Evolutionary conservation across 257 asterid genomes (phyloP).

Genomic region (Schizonepeta tenuifolia): DNA sequence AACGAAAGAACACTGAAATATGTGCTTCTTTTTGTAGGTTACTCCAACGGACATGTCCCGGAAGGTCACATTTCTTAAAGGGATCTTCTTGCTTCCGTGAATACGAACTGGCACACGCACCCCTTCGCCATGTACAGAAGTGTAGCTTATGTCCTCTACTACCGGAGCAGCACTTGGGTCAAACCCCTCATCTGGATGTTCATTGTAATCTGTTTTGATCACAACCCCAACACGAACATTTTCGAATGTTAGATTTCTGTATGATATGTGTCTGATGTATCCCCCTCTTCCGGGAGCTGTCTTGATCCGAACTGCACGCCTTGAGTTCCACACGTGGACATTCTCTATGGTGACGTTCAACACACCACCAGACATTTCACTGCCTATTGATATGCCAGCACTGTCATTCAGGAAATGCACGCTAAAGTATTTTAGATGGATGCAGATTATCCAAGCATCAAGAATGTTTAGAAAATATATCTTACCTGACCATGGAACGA

Average conservation of each 20-base stretch:
- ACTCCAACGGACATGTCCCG: slow-evolving; percentile 78
- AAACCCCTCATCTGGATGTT: slow-evolving; percentile 74
- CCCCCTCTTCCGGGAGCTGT: slow-evolving; percentile 98
- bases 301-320: slow-evolving; percentile 91
- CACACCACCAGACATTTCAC: slow-evolving; percentile 98
- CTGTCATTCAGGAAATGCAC: slow-evolving; percentile 45
- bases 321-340: slow-evolving; percentile 80
- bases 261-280: slow-evolving; percentile 62
- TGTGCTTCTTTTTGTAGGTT: slow-evolving; percentile 81
- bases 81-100: slow-evolving; percentile 80
- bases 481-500: slow-evolving; percentile 96
- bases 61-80: slow-evolving; percentile 64
- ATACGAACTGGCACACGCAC: slow-evolving; percentile 95
- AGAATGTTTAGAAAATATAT: slow-evolving; percentile 9
- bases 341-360: slow-evolving; percentile 85
- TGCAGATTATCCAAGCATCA: background rate
- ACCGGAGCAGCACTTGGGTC: slow-evolving; percentile 78
- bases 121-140: slow-evolving; percentile 75
- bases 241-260: slow-evolving; percentile 68
- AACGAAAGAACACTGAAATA: slow-evolving; percentile 85
- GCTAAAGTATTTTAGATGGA: background rate
- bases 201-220: slow-evolving; percentile 94
- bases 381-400: slow-evolving; percentile 95
- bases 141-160: slow-evolving; percentile 71
- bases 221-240: slow-evolving; percentile 95